phyloP scores from a whole-genome alignment of 1,284 basidiomycete genomes.

The Sporisorium sorghi region DNA sequence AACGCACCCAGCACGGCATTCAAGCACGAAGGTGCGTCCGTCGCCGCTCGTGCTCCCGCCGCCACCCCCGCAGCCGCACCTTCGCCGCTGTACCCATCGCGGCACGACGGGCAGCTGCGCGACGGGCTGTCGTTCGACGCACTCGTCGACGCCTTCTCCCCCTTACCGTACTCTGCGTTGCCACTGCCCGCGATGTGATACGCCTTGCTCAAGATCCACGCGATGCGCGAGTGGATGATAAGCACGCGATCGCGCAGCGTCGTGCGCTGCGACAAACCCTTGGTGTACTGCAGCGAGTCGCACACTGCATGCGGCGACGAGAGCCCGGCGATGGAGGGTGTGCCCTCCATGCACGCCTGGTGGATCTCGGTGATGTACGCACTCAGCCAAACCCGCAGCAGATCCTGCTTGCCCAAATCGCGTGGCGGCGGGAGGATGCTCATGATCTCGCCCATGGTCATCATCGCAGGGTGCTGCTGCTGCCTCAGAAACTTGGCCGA shows the following conservation, averaged over 20 bases:
- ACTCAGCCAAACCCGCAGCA: slow-evolving; percentile 40
- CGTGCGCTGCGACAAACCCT: slow-evolving; percentile 31
- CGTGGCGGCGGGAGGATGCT: slow-evolving; percentile 35
- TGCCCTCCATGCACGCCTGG: slow-evolving; percentile 40
- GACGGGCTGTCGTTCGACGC: slow-evolving; percentile 15
- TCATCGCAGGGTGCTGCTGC: slow-evolving; percentile 41
- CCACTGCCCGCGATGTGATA: slow-evolving; percentile 33
- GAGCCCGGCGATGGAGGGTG: slow-evolving; percentile 26
- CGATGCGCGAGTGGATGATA: slow-evolving; percentile 33
- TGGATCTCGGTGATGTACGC: slow-evolving; percentile 44
- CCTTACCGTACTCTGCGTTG: slow-evolving; percentile 7
- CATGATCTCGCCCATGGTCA: slow-evolving; percentile 51
- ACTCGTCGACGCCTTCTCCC: slow-evolving; percentile 1
- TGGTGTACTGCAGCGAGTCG: slow-evolving; percentile 28
- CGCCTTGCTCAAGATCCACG: slow-evolving; percentile 39
- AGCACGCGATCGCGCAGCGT: slow-evolving; percentile 30
- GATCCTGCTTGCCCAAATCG: slow-evolving; percentile 40
- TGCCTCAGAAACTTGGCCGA: slow-evolving; percentile 39
- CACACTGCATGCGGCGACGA: slow-evolving; percentile 31
- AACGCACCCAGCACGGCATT: slow-evolving; percentile 24
- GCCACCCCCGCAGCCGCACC: neutral
- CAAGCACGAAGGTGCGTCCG: slow-evolving; percentile 25
- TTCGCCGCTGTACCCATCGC: slow-evolving; percentile 6
- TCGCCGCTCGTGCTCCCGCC: neutral
- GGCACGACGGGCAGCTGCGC: slow-evolving; percentile 25